Evolutionary conservation across 2,329 filamentous ascomycete genomes (phyloP), one percentile per base, ranked within the genome.

Genomic region (Trichoderma sp.): DNA sequence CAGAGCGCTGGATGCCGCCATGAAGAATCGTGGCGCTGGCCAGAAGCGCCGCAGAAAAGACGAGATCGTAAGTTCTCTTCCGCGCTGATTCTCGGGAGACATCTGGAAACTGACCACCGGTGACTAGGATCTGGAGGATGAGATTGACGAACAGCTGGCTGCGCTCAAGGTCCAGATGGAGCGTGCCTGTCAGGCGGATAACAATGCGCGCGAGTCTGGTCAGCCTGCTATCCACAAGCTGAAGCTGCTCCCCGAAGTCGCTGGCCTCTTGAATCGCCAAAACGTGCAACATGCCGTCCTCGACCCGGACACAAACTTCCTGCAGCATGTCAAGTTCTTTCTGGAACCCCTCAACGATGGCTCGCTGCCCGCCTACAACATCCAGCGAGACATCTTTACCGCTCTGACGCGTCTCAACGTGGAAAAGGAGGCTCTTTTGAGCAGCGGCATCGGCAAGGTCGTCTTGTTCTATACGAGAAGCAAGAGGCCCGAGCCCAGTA

Each of bases 401-500:
- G 91, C 92, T 27, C 84, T 99, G 42, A 87, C 86, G 19, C 90
- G 89, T 74, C 85, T 98, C 5, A 93, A 93, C 6, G 93, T 98
- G 72, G 92, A 93, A 76, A 97, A 97, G 77, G 95, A 98, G 74
- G 87, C 91, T 2, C 85, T 99, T 15, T 86, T 96, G 25, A 94
- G 93, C 71, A 97, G 92, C 73, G 94, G 94, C 22, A 95, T 99
- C 71, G 95, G 95, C 76, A 97, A 97, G 78, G 93, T 99, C 57
- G 91, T 97, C 63, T 87, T 97, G 70, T 99, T 97, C 82, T 99
- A 99, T 81, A 97, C 94, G 60, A 94, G 94, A 80, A 97, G 92
- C 83, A 96, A 94, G 82, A 90, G 92, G 72, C 91, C 94, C 1
- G 92, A 98, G 80, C 84, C 90, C 5, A 86, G 85, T 70, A 97